Conservation (phyloP, 2,329 filamentous ascomycete species). For the Scedosporium apiospermum region DNA sequence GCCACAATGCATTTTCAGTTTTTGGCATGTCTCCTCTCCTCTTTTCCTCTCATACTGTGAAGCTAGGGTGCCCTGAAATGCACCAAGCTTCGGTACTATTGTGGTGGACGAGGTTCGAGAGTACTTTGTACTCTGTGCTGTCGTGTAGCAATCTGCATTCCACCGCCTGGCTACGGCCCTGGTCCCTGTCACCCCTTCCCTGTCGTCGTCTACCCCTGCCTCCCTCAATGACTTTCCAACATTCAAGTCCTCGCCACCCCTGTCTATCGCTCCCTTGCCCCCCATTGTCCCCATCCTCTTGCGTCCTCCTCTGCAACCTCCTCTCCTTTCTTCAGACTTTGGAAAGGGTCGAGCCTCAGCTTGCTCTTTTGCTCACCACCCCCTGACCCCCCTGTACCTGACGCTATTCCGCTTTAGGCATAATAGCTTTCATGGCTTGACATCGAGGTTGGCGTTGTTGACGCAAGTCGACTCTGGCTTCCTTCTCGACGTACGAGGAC, state of each 20-base stretch:
- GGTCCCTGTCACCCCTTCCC: neutral
- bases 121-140: no score
- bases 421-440: constrained; percentile 1
- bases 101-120: no score
- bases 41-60: no score
- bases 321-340: neutral
- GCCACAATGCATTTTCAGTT: no score
- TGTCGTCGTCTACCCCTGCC: neutral
- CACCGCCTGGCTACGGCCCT: neutral
- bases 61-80: no score
- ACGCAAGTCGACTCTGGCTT: neutral
- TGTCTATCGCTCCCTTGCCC: no score
- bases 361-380: neutral
- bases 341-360: neutral
- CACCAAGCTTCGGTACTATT: no score
- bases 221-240: no score
- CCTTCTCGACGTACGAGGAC: no score
- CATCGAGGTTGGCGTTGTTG: neutral
- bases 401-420: neutral
- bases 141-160: neutral
- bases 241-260: no score
- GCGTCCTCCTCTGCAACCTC: neutral
- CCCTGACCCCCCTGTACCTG: neutral
- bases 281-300: neutral
- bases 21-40: no score